Conservation (phyloP, 176 grass and related monocot genomes). For the Aegilops bicornis region DNA sequence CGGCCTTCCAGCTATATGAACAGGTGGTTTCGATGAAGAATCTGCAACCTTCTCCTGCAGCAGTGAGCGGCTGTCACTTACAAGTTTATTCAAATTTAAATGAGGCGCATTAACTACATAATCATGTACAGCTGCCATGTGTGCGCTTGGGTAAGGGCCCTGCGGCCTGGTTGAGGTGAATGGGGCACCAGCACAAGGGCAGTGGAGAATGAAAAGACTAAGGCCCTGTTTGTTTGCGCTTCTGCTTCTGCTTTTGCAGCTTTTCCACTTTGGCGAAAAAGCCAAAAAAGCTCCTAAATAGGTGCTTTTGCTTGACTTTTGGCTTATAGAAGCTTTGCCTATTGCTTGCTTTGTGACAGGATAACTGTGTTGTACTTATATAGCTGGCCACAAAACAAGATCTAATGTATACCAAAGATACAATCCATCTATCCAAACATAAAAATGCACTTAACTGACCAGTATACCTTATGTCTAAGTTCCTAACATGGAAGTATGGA, state of each 20-base stretch:
- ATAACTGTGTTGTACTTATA: not conserved
- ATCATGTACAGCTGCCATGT: not conserved
- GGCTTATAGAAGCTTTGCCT: not conserved
- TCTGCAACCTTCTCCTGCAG: slow-evolving; percentile 84
- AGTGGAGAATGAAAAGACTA: not conserved
- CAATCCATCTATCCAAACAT: not conserved
- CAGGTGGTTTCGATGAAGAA: slow-evolving; percentile 73
- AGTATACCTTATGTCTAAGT: not conserved
- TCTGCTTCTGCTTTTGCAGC: no score
- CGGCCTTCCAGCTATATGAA: slow-evolving; percentile 56
- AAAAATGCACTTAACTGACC: not conserved
- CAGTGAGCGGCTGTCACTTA: not conserved
- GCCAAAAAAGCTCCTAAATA: no score
- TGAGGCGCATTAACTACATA: not conserved
- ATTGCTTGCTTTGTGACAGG: not conserved
- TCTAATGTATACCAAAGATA: not conserved
- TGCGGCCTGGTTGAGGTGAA: not conserved
- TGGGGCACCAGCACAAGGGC: not conserved
- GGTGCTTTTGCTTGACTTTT: no score
- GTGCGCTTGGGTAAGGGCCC: not conserved
- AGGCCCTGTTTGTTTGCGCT: no score
- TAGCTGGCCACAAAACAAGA: not conserved
- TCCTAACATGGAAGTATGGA: not conserved
- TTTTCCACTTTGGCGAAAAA: no score
- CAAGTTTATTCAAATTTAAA: slow-evolving; percentile 16